These are phyloP conservation scores for Umbelopsis vinacea DNA, from an alignment of 192 early-diverging fungal species.

Conservation along the genomic window DNA sequence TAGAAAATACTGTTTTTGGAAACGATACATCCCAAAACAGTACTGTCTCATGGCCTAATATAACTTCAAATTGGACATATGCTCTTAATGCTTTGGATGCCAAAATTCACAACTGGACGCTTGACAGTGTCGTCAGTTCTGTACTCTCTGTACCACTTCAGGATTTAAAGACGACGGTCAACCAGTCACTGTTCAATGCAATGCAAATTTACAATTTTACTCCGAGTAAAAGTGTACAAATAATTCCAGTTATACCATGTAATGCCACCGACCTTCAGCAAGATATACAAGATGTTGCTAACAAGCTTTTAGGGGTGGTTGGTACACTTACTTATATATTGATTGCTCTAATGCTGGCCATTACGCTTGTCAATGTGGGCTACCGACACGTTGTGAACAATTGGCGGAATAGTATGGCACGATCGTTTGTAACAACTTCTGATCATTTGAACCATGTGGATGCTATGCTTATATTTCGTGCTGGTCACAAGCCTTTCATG, in stretches of 20 bases:
- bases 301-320: neutral
- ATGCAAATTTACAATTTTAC: neutral
- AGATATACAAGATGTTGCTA: neutral
- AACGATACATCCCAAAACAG: constrained; percentile 17
- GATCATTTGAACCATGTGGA: neutral
- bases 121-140: neutral
- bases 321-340: neutral
- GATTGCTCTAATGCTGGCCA: neutral
- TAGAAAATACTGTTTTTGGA: neutral
- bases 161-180: neutral
- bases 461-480: constrained; percentile 10
- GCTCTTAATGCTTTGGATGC: neutral
- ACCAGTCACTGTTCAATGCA: neutral
- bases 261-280: constrained; percentile 12
- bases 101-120: constrained; percentile 7
- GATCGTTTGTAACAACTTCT: neutral
- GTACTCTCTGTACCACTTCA: neutral
- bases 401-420: neutral
- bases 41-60: constrained; percentile 12
- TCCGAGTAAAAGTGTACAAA: neutral
- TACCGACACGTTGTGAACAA: neutral
- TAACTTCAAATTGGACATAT: constrained; percentile 17
- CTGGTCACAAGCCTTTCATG: constrained; percentile 7
- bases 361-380: neutral
- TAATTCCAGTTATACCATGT: neutral